Evolutionary conservation across 805 yeast genomes (phyloP), one percentile per base, ranked within the genome.

Genomic region (Ogataea methanolica): DNA sequence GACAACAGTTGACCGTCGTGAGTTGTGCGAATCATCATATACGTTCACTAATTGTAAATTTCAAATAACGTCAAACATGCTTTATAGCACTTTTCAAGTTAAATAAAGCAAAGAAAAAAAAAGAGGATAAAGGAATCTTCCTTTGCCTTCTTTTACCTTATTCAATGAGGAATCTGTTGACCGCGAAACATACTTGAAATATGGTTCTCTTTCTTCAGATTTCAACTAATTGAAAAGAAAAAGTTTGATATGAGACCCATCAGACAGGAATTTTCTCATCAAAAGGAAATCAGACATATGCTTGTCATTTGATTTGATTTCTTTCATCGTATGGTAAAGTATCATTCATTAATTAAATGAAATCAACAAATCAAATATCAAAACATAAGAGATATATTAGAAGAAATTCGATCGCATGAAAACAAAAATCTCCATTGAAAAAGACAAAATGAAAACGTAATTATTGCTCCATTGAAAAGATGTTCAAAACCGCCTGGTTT

Each of bases 211-310:
- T 6, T 26, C 11, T 11, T 26, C 9, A 26, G 31, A 26, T 26
- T 26, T 26, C 31, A 26, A 26, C 9, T 26, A 26, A 26, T 9
- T 26, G 31, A 26, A 26, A 26, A 21, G 17, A 36, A 17, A 12
- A 15, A 19, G 19, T 41, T 19, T 33, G 39, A 39, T 49, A 40
- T 47, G 43, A 43, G 44, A 49, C 50, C 57, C 68, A 69, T 80
- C 85, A 79, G 85, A 79, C 83, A 61, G 65, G 72, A 80, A 75
- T 68, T 66, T 50, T 79, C 66, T 80, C 90, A 72, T 79, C 89
- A 72, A 12, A 26, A 26, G 31, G 31, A 68, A 70, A 68, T 90
- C 96, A 83, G 97, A 90, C 96, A 91, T 91, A 91, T 91, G 97
- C 97, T 91, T 91, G 97, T 91, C 96, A 70, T 71, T 74, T 70